phyloP scores from a whole-genome alignment of 164 flowering plant species.

The Vitis riparia region DNA sequence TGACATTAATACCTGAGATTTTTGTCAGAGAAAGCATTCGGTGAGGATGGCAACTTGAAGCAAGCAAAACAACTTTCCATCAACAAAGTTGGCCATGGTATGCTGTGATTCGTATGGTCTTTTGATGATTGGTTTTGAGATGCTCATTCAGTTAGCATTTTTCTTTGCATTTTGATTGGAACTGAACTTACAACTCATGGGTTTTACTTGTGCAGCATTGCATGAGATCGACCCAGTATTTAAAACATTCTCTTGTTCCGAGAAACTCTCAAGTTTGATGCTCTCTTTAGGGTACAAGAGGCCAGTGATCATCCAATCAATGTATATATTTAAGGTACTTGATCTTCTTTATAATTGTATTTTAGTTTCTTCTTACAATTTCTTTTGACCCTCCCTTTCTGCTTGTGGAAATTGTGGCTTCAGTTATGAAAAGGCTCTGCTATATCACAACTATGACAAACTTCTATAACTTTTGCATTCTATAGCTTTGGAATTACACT shows the following conservation, averaged over 20 bases:
- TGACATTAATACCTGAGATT: slow-evolving; percentile 11
- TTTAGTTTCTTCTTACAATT: too few relatives aligned
- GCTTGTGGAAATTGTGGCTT: too few relatives aligned
- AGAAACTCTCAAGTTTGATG: slow-evolving; percentile 58
- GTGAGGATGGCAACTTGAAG: slow-evolving; percentile 73
- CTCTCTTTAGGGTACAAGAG: slow-evolving; percentile 71
- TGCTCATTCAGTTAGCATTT: not conserved
- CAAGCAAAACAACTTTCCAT: slow-evolving; percentile 90
- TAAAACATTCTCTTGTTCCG: slow-evolving; percentile 59
- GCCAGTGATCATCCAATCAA: slow-evolving; percentile 89
- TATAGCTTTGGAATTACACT: too few relatives aligned
- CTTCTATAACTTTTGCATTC: too few relatives aligned
- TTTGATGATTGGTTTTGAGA: not conserved
- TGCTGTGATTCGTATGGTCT: not conserved
- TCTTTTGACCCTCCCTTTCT: too few relatives aligned
- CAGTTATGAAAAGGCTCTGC: too few relatives aligned
- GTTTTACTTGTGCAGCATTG: slow-evolving; percentile 53
- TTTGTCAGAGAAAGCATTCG: slow-evolving; percentile 90
- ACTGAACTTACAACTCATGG: slow-evolving; percentile 5
- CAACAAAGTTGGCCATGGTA: slow-evolving; percentile 99
- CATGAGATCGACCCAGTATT: slow-evolving; percentile 85
- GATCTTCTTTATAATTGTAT: not conserved
- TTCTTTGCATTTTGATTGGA: not conserved
- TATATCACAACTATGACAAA: too few relatives aligned
- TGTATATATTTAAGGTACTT: slow-evolving; percentile 97